Evolutionary conservation across 1,284 basidiomycete species (phyloP).

Genomic region (Farysia itapuensis): DNA sequence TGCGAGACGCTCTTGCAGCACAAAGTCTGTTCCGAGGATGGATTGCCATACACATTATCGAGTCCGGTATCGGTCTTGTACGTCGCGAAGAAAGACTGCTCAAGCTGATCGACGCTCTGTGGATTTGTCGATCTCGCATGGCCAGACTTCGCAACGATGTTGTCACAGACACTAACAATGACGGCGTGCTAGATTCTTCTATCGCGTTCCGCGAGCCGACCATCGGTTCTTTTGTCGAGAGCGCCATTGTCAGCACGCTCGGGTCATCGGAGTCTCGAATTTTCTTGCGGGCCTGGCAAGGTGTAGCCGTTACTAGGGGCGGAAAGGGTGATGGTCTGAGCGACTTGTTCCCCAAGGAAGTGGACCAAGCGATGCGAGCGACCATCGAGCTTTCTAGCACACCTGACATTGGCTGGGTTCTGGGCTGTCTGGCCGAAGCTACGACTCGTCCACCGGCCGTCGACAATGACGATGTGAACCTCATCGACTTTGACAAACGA

Average conservation of each 20-base stretch:
- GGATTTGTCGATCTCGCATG: conserved; percentile 53
- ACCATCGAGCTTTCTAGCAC: conserved; percentile 24
- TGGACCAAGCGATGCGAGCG: conserved; percentile 7
- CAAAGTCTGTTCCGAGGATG: conserved; percentile 51
- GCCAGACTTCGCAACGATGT: conserved; percentile 13
- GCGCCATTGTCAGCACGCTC: conserved; percentile 47
- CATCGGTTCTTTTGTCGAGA: conserved; percentile 53
- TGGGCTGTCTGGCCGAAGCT: conserved; percentile 47
- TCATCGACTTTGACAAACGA: conserved; percentile 54
- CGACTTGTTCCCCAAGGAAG: conserved; percentile 33
- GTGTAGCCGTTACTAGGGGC: conserved; percentile 31
- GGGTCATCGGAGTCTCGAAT: conserved; percentile 45
- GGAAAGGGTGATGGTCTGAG: conserved; percentile 33
- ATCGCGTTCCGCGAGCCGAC: conserved; percentile 46
- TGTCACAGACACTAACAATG: background rate
- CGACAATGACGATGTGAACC: conserved; percentile 22
- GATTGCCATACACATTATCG: conserved; percentile 53
- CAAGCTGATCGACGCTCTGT: conserved; percentile 52
- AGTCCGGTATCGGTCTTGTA: conserved; percentile 46
- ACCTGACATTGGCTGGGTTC: conserved; percentile 55
- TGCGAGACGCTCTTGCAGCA: conserved; percentile 47
- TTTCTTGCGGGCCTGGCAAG: conserved; percentile 53
- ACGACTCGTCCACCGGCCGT: conserved; percentile 24
- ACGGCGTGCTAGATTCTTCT: conserved; percentile 7
- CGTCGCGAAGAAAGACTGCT: conserved; percentile 42